phyloP scores from a whole-genome alignment of 225 moss, liverwort and hornwort species.

The Polytrichum commune region DNA sequence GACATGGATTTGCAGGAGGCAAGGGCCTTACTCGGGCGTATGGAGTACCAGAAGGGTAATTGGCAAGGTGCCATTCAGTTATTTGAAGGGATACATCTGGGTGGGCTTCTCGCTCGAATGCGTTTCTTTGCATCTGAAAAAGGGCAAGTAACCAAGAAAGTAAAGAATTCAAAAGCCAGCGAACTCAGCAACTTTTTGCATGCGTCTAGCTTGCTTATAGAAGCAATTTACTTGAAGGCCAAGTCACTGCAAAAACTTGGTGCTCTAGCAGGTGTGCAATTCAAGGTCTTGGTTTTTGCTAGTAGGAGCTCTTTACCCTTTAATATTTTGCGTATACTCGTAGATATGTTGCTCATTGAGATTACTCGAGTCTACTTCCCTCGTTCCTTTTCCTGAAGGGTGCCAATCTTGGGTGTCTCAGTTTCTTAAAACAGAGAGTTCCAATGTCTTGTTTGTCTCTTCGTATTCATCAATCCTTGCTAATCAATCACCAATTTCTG shows the following conservation, averaged over 20 bases:
- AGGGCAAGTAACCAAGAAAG: slow-evolving; percentile 34
- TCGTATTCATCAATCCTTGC: not conserved
- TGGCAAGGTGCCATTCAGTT: slow-evolving; percentile 59
- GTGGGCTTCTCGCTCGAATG: slow-evolving; percentile 54
- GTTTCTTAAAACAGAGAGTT: too few species aligned
- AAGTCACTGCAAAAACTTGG: slow-evolving; percentile 78
- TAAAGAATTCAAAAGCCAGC: slow-evolving; percentile 44
- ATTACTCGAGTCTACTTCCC: too few species aligned
- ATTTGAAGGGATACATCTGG: slow-evolving; percentile 67
- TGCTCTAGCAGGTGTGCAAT: slow-evolving; percentile 43
- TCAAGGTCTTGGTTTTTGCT: too few species aligned
- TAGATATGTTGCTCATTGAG: too few species aligned
- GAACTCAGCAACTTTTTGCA: slow-evolving; percentile 60
- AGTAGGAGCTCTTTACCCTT: too few species aligned
- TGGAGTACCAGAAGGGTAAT: slow-evolving; percentile 80
- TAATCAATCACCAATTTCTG: too few species aligned
- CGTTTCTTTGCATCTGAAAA: slow-evolving; percentile 59
- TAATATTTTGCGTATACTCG: too few species aligned
- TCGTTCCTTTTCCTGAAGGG: too few species aligned
- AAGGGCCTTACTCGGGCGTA: slow-evolving; percentile 71
- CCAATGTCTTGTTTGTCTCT: too few species aligned
- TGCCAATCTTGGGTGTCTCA: too few species aligned
- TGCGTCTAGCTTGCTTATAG: slow-evolving; percentile 66
- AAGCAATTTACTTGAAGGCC: slow-evolving; percentile 79
- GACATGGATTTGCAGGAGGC: slow-evolving; percentile 48